Evolutionary conservation across 2,329 filamentous ascomycete species (phyloP), one percentile per base, ranked within the genome.

Genomic region (Colletotrichum kahawae): DNA sequence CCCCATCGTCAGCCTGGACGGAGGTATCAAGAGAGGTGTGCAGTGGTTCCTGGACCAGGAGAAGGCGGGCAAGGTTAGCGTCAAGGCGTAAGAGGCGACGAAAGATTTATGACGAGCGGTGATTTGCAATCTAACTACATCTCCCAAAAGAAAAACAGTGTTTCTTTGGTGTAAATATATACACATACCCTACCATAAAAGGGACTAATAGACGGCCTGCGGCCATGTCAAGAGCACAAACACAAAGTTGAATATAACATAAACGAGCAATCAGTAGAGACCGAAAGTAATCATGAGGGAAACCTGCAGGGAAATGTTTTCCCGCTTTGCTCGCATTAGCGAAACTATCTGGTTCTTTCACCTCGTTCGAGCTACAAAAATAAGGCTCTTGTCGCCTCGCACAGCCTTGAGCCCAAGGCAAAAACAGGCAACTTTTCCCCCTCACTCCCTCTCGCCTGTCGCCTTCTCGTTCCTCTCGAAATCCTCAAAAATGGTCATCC

Each of bases 1-100:
- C 82, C 94, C 94, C 4, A 84, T 95, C 69, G 92, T 94, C 67
- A 86, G 87, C 56, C 84, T 95, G 72, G 89, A 92, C 76, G 93
- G 95, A 78, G 94, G 93, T 13, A 85, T 92, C 66, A 84, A 84
- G 77, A 85, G 87, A 70, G 86, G 89, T 12, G 90, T 92, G 21
- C 81, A 82, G 70, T 92, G 89, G 89, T 89, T 89, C 65, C 76
- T 90, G 69, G 88, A 90, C 76, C 86, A 90, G 79, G 87, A 90
- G 77, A 85, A 86, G 79, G 79, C 82, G 48, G 78, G 76, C 12
- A 66, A 66, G 29, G 57, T 73, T 21, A 65, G 71, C 43, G 31
- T 69, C 57, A 75, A 73, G 57, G 69, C 69, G 36, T 75, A 57
- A 75, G 27, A 24, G 33, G 31, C 33, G 62, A 29, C 16, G 18